Percentiles rank a stretch among this genome's conserved stretches.
Evolutionary conservation across 2,329 filamentous ascomycete species (phyloP).

Genomic region (Calonectria pauciramosa): DNA sequence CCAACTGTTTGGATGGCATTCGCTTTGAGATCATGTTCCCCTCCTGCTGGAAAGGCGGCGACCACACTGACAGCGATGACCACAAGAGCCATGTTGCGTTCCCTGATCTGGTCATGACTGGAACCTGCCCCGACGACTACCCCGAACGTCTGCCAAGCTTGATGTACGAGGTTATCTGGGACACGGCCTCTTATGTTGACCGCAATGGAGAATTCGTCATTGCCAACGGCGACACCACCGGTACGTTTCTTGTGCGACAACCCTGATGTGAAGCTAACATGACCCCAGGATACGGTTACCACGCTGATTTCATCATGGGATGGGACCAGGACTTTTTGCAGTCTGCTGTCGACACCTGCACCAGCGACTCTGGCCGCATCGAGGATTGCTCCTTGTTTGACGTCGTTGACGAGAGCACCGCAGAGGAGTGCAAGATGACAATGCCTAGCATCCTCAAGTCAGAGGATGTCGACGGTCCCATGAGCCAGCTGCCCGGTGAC

Average conservation of each 20-base stretch:
- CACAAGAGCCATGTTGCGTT: conserved; percentile 81
- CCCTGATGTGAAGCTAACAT: background rate
- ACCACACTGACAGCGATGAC: conserved; percentile 68
- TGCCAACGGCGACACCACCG: conserved; percentile 82
- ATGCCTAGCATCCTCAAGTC: conserved; percentile 65
- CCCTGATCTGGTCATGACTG: conserved; percentile 81
- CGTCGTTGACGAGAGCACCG: conserved; percentile 72
- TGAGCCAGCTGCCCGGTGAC: conserved; percentile 76
- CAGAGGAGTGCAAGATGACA: conserved; percentile 73
- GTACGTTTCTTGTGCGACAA: conserved; percentile 55
- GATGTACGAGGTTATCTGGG: conserved; percentile 89
- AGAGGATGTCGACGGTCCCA: conserved; percentile 66
- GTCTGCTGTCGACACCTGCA: conserved; percentile 85
- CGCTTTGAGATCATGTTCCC: conserved; percentile 90
- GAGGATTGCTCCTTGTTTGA: conserved; percentile 82
- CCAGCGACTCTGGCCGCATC: conserved; percentile 76
- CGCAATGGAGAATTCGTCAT: conserved; percentile 79
- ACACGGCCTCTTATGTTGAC: conserved; percentile 75
- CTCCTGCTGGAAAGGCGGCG: conserved; percentile 87
- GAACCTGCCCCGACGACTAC: conserved; percentile 79
- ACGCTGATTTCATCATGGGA: conserved; percentile 79
- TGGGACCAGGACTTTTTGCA: conserved; percentile 81
- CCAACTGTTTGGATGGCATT: conserved; percentile 84
- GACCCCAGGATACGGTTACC: conserved; percentile 76
- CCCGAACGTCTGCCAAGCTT: conserved; percentile 79